Conservation (phyloP, 257 asterid genomes). For the Coffea canephora region DNA sequence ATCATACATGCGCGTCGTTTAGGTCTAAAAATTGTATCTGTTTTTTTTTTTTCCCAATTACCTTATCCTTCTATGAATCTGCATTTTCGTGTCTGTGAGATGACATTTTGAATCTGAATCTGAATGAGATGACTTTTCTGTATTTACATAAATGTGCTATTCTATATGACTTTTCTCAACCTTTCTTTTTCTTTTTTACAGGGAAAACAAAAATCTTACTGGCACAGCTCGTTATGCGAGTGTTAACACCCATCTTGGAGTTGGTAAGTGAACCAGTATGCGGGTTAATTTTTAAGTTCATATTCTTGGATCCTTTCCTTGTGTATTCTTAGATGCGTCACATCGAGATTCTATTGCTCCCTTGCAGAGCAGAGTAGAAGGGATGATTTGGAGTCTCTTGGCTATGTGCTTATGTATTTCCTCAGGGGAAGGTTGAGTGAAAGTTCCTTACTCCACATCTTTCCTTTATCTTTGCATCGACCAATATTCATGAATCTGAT, state of each 20-base stretch:
- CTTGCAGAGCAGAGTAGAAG: conserved; percentile 91
- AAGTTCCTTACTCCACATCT: not conserved
- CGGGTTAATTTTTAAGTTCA: conserved; percentile 3
- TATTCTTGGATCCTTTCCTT: not conserved
- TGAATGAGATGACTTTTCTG: too few species aligned
- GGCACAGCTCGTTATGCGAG: conserved; percentile 99
- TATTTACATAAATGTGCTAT: not conserved
- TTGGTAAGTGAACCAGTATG: conserved; percentile 54
- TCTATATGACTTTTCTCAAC: not conserved
- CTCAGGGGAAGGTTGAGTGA: conserved; percentile 80
- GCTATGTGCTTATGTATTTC: conserved; percentile 95
- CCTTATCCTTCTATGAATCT: not conserved
- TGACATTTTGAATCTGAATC: not conserved
- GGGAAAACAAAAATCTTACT: conserved; percentile 96
- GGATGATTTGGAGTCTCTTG: conserved; percentile 96
- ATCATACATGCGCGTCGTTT: not conserved
- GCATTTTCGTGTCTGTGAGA: not conserved
- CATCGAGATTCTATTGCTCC: conserved; percentile 1
- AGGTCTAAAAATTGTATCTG: not conserved
- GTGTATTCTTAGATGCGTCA: not conserved
- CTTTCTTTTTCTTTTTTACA: conserved; percentile 20
- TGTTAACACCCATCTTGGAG: conserved; percentile 88
- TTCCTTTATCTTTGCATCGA: conserved; percentile 1
- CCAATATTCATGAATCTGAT: conserved; percentile 7
- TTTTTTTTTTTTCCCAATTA: not conserved